Evolutionary conservation across 1,284 basidiomycete species (phyloP).

Genomic region (Cutaneotrichosporon sp.): DNA sequence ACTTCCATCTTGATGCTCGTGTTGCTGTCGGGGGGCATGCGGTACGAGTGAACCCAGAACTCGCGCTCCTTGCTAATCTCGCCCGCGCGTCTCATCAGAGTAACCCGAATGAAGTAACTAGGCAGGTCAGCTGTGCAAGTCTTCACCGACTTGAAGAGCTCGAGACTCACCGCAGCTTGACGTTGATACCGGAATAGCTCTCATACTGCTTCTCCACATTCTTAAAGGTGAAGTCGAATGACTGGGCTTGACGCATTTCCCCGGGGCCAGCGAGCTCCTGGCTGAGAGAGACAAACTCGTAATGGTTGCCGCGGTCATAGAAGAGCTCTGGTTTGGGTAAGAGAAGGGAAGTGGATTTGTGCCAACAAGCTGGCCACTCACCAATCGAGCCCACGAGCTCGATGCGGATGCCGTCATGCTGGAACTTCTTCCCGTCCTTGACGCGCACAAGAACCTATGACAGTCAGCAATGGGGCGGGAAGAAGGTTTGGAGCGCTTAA

Average conservation of each 20-base stretch:
- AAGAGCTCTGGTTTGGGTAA: slow-evolving; percentile 70
- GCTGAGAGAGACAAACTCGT: slow-evolving; percentile 93
- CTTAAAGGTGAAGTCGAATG: slow-evolving; percentile 97
- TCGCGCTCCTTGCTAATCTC: slow-evolving; percentile 92
- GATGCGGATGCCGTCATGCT: slow-evolving; percentile 96
- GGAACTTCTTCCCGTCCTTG: slow-evolving; percentile 90
- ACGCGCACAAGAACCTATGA: slow-evolving; percentile 79
- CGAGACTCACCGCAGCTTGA: slow-evolving; percentile 77
- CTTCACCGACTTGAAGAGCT: background rate
- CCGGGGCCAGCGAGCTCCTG: slow-evolving; percentile 93
- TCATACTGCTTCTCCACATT: slow-evolving; percentile 99
- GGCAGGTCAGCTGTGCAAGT: background rate
- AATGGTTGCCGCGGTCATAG: slow-evolving; percentile 83
- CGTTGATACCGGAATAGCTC: slow-evolving; percentile 97
- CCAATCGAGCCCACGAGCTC: slow-evolving; percentile 97
- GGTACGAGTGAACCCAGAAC: slow-evolving; percentile 96
- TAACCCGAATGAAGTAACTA: slow-evolving; percentile 92
- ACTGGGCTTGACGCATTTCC: slow-evolving; percentile 91
- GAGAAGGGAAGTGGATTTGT: no score
- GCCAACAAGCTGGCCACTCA: slow-evolving; percentile 51
- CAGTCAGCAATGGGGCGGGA: no score
- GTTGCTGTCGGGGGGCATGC: slow-evolving; percentile 97
- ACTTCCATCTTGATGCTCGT: slow-evolving; percentile 99
- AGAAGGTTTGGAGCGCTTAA: no score
- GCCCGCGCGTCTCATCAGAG: slow-evolving; percentile 84